A percentile compares a stretch with the other conserved stretches of the same genome.
phyloP scores from a whole-genome alignment of 805 yeast genomes.

The Ogataea ganodermae region DNA sequence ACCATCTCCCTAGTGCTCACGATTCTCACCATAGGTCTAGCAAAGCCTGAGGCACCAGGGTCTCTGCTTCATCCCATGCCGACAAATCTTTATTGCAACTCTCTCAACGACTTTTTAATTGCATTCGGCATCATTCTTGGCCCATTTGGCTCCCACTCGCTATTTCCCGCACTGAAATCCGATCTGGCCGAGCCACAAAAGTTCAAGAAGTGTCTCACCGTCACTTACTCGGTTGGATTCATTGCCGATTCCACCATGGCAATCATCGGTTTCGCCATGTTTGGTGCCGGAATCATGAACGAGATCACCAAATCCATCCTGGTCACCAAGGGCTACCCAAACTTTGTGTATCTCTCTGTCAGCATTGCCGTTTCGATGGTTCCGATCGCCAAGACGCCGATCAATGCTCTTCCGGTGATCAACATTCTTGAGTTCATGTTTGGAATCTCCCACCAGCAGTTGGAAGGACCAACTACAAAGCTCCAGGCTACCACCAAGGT shows the following conservation, averaged over 20 bases:
- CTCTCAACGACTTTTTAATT: constrained; percentile 42
- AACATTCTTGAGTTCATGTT: constrained; percentile 62
- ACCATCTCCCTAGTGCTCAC: constrained; percentile 52
- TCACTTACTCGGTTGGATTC: constrained; percentile 61
- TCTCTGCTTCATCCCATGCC: constrained; percentile 51
- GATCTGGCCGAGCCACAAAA: constrained; percentile 75
- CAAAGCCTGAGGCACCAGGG: constrained; percentile 49
- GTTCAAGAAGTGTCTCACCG: constrained; percentile 51
- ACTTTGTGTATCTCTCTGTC: constrained; percentile 53
- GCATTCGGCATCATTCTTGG: constrained; percentile 69
- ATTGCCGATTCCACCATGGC: constrained; percentile 64
- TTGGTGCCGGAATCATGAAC: constrained; percentile 66
- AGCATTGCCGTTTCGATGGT: constrained; percentile 73
- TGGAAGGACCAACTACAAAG: constrained; percentile 17
- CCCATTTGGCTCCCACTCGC: constrained; percentile 85
- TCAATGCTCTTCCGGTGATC: constrained; percentile 83
- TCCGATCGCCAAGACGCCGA: constrained; percentile 85
- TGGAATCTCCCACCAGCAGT: constrained; percentile 33
- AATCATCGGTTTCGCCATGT: constrained; percentile 73
- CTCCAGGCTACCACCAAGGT: constrained; percentile 16
- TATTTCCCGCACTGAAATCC: constrained; percentile 73
- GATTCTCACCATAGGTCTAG: constrained; percentile 49
- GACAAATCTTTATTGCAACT: constrained; percentile 43
- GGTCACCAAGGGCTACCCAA: constrained; percentile 67
- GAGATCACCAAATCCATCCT: constrained; percentile 79